These are phyloP conservation scores for Saccharomyces pastorianus DNA, from an alignment of 1,139 yeast genomes.

Conservation along the genomic window DNA sequence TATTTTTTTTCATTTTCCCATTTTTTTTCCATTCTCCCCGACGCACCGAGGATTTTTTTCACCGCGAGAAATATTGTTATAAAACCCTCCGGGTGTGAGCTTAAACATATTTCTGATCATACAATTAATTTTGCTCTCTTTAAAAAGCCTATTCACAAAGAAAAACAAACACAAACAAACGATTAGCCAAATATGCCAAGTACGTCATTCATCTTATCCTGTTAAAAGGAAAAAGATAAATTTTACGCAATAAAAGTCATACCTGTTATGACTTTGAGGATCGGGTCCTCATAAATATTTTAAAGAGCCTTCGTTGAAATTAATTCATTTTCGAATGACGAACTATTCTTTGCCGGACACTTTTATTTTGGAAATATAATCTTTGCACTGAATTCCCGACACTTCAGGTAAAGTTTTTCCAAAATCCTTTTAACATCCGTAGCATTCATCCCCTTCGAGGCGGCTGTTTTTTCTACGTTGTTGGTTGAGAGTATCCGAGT, in stretches of 20 bases:
- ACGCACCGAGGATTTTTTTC: not conserved
- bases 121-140: no score
- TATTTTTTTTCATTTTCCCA: not conserved
- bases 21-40: not conserved
- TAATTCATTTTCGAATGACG: slow-evolving; percentile 15
- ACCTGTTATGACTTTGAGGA: slow-evolving; percentile 36
- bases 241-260: not conserved
- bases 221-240: not conserved
- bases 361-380: not conserved
- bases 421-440: not conserved
- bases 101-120: not conserved
- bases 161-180: not conserved
- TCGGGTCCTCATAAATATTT: slow-evolving; percentile 58
- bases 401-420: slow-evolving; percentile 50
- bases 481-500: not conserved
- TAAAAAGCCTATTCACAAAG: not conserved
- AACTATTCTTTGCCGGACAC: slow-evolving; percentile 15
- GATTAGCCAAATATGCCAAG: not conserved
- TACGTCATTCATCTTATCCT: not conserved
- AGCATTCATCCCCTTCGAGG: not conserved
- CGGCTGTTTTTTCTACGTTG: not conserved
- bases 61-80: not conserved
- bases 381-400: slow-evolving; percentile 75
- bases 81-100: not conserved
- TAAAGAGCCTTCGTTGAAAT: slow-evolving; percentile 5